Conservation (phyloP, 176 grass and related monocot species). For the Oryza glaberrima region DNA sequence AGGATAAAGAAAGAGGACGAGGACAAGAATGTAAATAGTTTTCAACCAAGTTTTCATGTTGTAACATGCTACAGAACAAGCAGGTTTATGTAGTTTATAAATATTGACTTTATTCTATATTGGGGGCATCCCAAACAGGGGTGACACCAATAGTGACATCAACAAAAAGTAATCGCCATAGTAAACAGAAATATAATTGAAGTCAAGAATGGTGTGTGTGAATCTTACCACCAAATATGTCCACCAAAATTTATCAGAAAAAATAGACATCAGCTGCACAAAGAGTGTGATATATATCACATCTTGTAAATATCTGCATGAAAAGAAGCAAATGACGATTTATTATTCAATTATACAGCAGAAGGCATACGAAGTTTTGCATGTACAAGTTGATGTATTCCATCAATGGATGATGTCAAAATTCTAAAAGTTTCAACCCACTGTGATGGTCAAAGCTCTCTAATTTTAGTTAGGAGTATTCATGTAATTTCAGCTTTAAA, state of each 20-base stretch:
- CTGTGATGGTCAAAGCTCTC: background rate
- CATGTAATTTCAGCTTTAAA: background rate
- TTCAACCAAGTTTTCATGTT: background rate
- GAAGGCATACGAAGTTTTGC: background rate
- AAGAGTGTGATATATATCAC: slow-evolving; percentile 93
- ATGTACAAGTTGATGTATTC: slow-evolving; percentile 11
- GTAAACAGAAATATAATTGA: no score
- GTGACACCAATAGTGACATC: no score
- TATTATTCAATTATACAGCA: slow-evolving; percentile 11
- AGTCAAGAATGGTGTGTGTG: no score
- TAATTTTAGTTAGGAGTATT: slow-evolving; percentile 21
- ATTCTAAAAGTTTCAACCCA: background rate
- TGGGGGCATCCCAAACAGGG: no score
- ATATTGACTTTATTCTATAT: background rate
- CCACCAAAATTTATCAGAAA: slow-evolving; percentile 99
- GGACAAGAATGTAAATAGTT: background rate
- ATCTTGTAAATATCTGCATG: slow-evolving; percentile 85
- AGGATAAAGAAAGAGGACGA: background rate
- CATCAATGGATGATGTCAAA: background rate
- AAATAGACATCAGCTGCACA: slow-evolving; percentile 84
- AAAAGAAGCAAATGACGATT: background rate
- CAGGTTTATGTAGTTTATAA: background rate
- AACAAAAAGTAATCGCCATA: no score
- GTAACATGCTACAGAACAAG: background rate
- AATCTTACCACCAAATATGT: slow-evolving; percentile 88